Evolutionary conservation across 305 asterid species (phyloP).

Genomic region (Lippia alba): DNA sequence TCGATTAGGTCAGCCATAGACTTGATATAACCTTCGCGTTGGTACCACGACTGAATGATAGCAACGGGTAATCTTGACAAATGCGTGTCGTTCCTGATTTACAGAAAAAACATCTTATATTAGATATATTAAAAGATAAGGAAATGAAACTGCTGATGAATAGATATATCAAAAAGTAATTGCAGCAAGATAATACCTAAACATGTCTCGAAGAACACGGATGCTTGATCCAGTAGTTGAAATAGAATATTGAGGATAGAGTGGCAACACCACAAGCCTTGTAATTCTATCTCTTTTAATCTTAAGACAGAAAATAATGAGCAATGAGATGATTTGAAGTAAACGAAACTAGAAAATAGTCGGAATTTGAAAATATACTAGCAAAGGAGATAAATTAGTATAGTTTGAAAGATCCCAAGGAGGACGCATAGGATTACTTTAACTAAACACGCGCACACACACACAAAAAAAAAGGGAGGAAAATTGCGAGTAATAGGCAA

Average conservation of each 20-base stretch:
- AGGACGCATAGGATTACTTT: not conserved
- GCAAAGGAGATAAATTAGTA: not conserved
- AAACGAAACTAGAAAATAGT: not conserved
- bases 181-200: slow-evolving; percentile 44
- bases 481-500: not conserved
- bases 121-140: not conserved
- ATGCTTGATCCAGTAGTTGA: slow-evolving; percentile 77
- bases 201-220: slow-evolving; percentile 65
- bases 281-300: slow-evolving; percentile 64
- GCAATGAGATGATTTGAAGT: not conserved
- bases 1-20: slow-evolving; percentile 77
- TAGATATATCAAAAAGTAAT: not conserved
- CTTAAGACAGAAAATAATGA: slow-evolving; percentile 36
- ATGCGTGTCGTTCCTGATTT: slow-evolving; percentile 53
- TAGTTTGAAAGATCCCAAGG: not conserved
- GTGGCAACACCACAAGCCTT: slow-evolving; percentile 69
- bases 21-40: slow-evolving; percentile 68
- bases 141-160: slow-evolving; percentile 2
- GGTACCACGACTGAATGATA: slow-evolving; percentile 73
- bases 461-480: not conserved
- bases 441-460: not conserved
- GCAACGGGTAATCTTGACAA: slow-evolving; percentile 66
- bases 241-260: slow-evolving; percentile 78
- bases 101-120: slow-evolving; percentile 20
- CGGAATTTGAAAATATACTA: not conserved